Evolutionary conservation across 176 grass and related monocot genomes (phyloP).

Genomic region (Typha latifolia): DNA sequence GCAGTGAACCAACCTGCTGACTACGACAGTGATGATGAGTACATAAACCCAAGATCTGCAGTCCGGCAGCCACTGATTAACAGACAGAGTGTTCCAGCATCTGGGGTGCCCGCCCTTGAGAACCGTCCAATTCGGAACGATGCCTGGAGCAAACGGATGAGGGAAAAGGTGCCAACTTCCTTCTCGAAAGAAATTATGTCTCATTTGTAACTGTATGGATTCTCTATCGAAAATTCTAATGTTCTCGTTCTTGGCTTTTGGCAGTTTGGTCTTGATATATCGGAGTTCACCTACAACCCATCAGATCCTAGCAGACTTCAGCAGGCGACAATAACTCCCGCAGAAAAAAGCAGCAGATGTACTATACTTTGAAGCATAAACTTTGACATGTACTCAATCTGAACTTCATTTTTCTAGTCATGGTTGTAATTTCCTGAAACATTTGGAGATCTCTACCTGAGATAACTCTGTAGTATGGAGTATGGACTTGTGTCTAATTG

Average conservation of each 20-base stretch:
- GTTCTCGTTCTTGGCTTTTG: slow-evolving; percentile 4
- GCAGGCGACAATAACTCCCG: slow-evolving; percentile 35
- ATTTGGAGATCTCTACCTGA: too few species aligned
- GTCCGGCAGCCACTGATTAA: slow-evolving; percentile 56
- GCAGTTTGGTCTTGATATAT: slow-evolving; percentile 74
- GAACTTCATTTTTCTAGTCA: too few species aligned
- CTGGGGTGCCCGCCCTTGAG: slow-evolving; percentile 66
- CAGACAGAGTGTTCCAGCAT: slow-evolving; percentile 33
- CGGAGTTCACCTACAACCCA: slow-evolving; percentile 32
- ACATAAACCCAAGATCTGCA: slow-evolving; percentile 32
- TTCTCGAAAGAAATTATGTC: too few species aligned
- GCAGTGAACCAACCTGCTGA: slow-evolving; percentile 46
- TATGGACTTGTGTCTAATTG: too few species aligned
- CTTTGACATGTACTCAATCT: too few species aligned
- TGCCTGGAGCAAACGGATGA: slow-evolving; percentile 88
- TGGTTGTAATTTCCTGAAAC: too few species aligned
- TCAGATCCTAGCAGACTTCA: slow-evolving; percentile 49
- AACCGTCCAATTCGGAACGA: slow-evolving; percentile 79
- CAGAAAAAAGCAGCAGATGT: slow-evolving; percentile 40
- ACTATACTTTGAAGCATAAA: slow-evolving; percentile 40
- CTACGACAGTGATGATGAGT: slow-evolving; percentile 77
- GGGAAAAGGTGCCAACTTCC: slow-evolving; percentile 48
- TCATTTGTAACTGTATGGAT: neutral
- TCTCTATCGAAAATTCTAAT: neutral
- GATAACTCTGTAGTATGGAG: too few species aligned